These are phyloP conservation scores for Leptographium flavum DNA, from an alignment of 2,329 filamentous ascomycete genomes.

Conservation along the genomic window DNA sequence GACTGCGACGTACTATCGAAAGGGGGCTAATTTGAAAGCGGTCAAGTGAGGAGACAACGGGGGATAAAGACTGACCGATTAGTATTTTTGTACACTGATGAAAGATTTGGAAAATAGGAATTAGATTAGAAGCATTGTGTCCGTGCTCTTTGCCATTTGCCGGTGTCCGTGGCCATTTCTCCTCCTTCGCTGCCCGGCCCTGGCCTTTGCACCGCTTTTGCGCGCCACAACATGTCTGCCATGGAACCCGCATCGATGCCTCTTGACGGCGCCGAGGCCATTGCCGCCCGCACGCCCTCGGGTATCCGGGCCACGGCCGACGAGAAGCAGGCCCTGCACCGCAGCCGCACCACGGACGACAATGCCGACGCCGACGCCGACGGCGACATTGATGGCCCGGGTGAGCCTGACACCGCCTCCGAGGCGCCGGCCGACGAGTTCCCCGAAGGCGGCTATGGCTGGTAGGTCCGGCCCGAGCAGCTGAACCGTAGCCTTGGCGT, in stretches of 20 bases:
- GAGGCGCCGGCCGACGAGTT: slow-evolving; percentile 17
- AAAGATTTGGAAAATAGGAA: too few relatives aligned
- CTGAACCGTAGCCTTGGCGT: not conserved
- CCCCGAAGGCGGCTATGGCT: slow-evolving; percentile 45
- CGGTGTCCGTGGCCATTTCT: too few relatives aligned
- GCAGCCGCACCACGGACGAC: not conserved
- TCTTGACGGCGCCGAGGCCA: not conserved
- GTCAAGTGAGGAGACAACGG: too few relatives aligned
- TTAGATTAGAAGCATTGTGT: too few relatives aligned
- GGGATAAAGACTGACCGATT: too few relatives aligned
- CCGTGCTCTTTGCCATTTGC: too few relatives aligned
- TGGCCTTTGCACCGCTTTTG: too few relatives aligned
- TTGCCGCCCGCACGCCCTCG: slow-evolving; percentile 1
- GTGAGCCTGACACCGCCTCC: not conserved
- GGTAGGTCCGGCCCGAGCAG: slow-evolving; percentile 21
- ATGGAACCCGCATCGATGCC: slow-evolving; percentile 1
- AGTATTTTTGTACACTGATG: too few relatives aligned
- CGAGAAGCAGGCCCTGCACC: slow-evolving; percentile 6
- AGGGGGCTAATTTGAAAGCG: too few relatives aligned
- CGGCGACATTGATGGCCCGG: too few relatives aligned
- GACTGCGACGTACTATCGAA: too few relatives aligned
- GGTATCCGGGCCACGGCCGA: slow-evolving; percentile 2
- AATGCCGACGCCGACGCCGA: not conserved
- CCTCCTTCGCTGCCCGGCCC: too few relatives aligned
- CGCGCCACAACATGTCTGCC: not conserved